Evolutionary conservation across 345 rosid genomes (phyloP).

Genomic region (Aurinia saxatilis): DNA sequence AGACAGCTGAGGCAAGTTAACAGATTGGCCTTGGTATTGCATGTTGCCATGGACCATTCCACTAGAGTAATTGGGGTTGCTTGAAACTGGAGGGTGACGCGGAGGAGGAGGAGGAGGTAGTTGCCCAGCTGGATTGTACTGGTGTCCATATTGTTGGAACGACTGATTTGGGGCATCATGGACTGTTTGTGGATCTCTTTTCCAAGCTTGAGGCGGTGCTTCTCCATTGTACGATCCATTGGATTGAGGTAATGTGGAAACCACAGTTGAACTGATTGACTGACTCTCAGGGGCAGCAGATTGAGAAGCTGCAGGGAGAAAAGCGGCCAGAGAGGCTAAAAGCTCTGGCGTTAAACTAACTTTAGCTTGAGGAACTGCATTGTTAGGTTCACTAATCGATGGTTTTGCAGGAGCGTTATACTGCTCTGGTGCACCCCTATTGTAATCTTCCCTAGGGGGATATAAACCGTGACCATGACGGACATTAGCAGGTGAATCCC

Average conservation of each 20-base stretch:
- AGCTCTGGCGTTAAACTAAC: constrained; percentile 80
- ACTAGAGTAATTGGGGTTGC: constrained; percentile 35
- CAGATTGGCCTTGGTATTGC: constrained; percentile 50
- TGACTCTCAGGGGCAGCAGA: constrained; percentile 40
- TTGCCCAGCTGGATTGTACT: constrained; percentile 41
- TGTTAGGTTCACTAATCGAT: constrained; percentile 36
- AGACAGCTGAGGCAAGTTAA: constrained; percentile 45
- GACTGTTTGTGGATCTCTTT: constrained; percentile 31
- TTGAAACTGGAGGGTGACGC: constrained; percentile 41
- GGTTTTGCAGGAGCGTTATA: constrained; percentile 36
- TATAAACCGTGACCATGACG: constrained; percentile 41
- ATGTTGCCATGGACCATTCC: constrained; percentile 34
- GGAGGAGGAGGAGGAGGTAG: constrained; percentile 33
- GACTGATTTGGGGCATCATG: constrained; percentile 41
- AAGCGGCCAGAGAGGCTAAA: constrained; percentile 63
- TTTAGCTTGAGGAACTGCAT: constrained; percentile 29
- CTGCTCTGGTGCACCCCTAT: constrained; percentile 46
- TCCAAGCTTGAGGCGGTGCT: constrained; percentile 47
- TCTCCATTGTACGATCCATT: constrained; percentile 32
- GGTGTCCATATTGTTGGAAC: constrained; percentile 48
- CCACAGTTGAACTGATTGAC: constrained; percentile 35
- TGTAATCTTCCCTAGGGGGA: constrained; percentile 43
- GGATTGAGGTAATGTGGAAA: constrained; percentile 29
- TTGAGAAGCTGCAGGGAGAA: constrained; percentile 58
- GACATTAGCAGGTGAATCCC: constrained; percentile 31